Conservation (phyloP, 306 rosid genomes). For the Rosa lucieae region DNA sequence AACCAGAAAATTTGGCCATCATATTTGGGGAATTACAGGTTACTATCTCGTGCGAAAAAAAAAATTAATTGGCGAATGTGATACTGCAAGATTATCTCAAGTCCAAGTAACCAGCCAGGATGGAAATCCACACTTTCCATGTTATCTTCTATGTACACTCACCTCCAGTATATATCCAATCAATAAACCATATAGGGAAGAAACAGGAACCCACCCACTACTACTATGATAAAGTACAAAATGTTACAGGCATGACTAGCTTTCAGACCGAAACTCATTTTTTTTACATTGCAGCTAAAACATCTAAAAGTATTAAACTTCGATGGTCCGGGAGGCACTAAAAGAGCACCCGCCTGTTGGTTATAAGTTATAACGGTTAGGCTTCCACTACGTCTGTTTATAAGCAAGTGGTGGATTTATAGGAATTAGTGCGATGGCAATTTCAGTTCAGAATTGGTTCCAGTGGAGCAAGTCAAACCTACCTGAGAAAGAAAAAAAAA, state of each 20-base stretch:
- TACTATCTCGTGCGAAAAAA: too few relatives aligned
- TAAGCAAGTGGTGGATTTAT: background rate
- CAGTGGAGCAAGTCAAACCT: background rate
- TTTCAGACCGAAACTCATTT: background rate
- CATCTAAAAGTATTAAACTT: background rate
- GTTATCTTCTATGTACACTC: background rate
- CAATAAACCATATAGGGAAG: background rate
- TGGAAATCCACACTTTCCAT: background rate
- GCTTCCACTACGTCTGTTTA: background rate
- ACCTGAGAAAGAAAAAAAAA: constrained; percentile 4
- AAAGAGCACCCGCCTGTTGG: background rate
- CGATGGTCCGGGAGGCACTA: background rate
- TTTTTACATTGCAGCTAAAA: background rate
- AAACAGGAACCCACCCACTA: background rate
- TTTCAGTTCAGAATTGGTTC: background rate
- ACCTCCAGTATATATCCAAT: background rate
- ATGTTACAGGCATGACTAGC: background rate
- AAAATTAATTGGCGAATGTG: background rate
- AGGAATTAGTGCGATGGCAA: background rate
- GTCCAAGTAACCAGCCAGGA: background rate
- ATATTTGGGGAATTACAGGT: background rate
- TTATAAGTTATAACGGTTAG: background rate
- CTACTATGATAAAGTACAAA: background rate
- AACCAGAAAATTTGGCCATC: background rate
- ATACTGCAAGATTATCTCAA: background rate